A percentile compares a stretch with the other conserved stretches of the same genome.
Conservation (phyloP, 768 basidiomycete genomes). For the Leucocoprinus leucothites region DNA sequence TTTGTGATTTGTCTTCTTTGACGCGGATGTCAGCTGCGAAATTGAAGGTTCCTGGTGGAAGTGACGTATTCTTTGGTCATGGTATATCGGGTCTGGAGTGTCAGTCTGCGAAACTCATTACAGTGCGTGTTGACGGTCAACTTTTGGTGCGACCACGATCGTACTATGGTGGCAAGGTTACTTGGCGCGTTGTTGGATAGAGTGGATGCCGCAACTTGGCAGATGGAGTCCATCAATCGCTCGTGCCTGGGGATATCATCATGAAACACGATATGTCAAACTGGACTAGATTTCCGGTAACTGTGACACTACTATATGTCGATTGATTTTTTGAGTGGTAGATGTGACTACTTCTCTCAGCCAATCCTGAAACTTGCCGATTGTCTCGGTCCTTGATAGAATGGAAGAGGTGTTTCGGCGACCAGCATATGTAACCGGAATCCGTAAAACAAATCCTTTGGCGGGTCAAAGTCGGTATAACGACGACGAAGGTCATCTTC, state of each 20-base stretch:
- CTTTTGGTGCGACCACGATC: background rate
- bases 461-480: background rate
- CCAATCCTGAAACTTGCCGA: too few species aligned
- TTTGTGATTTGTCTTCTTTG: conserved; percentile 2
- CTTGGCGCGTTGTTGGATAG: background rate
- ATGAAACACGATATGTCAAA: too few species aligned
- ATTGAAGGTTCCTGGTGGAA: background rate
- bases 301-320: too few species aligned
- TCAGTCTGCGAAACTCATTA: background rate
- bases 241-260: background rate
- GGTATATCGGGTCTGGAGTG: background rate
- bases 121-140: background rate
- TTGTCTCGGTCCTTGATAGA: background rate
- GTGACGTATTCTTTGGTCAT: conserved; percentile 10
- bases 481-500: background rate
- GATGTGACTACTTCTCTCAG: too few species aligned
- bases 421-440: background rate
- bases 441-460: background rate
- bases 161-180: background rate
- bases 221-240: background rate
- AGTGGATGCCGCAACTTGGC: background rate
- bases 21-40: background rate
- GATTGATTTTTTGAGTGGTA: too few species aligned
- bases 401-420: background rate
- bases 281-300: too few species aligned